These are phyloP conservation scores for Dryas octopetala DNA, from an alignment of 306 rosid genomes.

Conservation along the genomic window DNA sequence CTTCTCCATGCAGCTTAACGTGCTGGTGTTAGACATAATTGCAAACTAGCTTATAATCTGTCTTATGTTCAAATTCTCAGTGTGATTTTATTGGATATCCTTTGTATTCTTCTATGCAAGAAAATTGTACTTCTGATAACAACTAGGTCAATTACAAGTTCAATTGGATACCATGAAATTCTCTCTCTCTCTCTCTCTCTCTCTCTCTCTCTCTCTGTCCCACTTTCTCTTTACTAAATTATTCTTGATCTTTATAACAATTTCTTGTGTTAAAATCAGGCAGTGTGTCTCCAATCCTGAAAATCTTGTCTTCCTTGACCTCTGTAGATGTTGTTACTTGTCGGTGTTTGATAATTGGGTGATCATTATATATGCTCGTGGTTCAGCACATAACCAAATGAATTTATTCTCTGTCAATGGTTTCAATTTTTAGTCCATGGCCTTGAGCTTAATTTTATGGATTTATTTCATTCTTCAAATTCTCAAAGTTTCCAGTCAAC, in stretches of 20 bases:
- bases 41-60: background rate
- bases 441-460: conserved; percentile 1
- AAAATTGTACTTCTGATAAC: background rate
- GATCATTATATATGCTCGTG: background rate
- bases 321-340: background rate
- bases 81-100: background rate
- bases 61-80: background rate
- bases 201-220: too few species aligned
- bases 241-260: background rate
- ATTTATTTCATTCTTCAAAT: conserved; percentile 28
- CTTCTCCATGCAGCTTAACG: background rate
- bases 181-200: too few species aligned
- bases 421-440: background rate
- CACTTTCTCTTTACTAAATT: background rate
- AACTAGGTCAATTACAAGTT: background rate
- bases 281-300: background rate
- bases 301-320: background rate
- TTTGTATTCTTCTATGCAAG: background rate
- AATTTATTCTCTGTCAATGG: background rate
- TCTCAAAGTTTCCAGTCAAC: conserved; percentile 28
- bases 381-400: background rate
- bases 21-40: background rate
- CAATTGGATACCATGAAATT: background rate
- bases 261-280: background rate
- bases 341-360: background rate